Evolutionary conservation across 1,284 basidiomycete species (phyloP).

Genomic region (Trichosporon ovoides): DNA sequence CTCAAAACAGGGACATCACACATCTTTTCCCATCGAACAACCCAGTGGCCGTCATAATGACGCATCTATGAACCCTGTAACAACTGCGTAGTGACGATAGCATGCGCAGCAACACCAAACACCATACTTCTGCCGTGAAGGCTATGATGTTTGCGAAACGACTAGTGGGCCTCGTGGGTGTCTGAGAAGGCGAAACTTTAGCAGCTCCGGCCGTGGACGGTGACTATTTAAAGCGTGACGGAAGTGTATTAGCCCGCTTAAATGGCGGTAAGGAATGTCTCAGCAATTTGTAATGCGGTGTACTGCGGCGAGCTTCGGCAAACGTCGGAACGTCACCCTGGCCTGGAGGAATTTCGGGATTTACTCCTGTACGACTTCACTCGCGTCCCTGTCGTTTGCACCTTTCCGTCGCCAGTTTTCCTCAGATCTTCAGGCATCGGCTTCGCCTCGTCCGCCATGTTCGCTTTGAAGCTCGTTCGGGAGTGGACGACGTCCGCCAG

Average conservation of each 20-base stretch:
- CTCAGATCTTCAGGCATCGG: background rate
- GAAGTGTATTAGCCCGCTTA: background rate
- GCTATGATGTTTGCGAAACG: slow-evolving; percentile 1
- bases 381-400: background rate
- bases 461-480: background rate
- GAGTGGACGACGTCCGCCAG: background rate
- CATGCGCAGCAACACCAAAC: no score
- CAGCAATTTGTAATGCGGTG: background rate
- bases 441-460: background rate
- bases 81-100: background rate
- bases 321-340: background rate
- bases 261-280: background rate
- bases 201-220: background rate
- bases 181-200: background rate
- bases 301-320: background rate
- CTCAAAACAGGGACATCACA: no score
- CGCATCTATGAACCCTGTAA: no score
- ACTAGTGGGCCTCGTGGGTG: background rate
- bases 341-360: background rate
- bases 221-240: background rate
- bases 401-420: background rate
- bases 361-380: background rate
- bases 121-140: background rate
- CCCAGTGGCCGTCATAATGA: no score
- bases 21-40: no score